A percentile compares a stretch with the other conserved stretches of the same genome.
phyloP scores from a whole-genome alignment of 2,329 filamentous ascomycete genomes.

The Didymella segeticola region DNA sequence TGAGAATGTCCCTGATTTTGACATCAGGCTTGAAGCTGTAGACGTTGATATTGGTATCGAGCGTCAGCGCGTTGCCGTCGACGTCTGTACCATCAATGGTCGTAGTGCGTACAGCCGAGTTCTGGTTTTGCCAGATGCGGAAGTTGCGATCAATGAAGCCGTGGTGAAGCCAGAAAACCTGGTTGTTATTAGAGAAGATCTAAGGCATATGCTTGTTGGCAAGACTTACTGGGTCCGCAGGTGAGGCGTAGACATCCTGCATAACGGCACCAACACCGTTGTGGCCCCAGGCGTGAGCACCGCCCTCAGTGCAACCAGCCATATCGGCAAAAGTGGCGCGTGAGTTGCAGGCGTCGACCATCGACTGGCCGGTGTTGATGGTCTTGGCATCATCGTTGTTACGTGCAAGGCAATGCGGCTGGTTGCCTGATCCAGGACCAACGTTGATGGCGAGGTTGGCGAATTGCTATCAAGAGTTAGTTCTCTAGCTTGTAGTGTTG shows the following conservation, averaged over 20 bases:
- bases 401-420: conserved; percentile 42
- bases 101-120: conserved; percentile 27
- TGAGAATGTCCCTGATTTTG: conserved; percentile 38
- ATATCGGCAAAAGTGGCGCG: conserved; percentile 36
- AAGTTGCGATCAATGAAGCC: conserved; percentile 58
- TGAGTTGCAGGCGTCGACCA: conserved; percentile 41
- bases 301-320: conserved; percentile 37
- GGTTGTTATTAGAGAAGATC: not conserved
- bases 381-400: conserved; percentile 36
- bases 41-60: conserved; percentile 38
- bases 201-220: too few species aligned
- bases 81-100: conserved; percentile 52
- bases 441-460: conserved; percentile 42
- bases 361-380: conserved; percentile 34
- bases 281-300: conserved; percentile 46
- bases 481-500: not conserved
- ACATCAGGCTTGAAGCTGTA: conserved; percentile 37
- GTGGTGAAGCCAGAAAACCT: conserved; percentile 58
- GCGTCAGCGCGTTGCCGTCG: conserved; percentile 33
- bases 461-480: conserved; percentile 36
- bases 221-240: conserved; percentile 34
- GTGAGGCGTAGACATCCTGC: conserved; percentile 42
- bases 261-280: conserved; percentile 47
- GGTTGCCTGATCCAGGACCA: conserved; percentile 39
- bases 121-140: conserved; percentile 58